phyloP scores from a whole-genome alignment of 2,329 filamentous ascomycete genomes.

The Aspergillus hiratsukae region DNA sequence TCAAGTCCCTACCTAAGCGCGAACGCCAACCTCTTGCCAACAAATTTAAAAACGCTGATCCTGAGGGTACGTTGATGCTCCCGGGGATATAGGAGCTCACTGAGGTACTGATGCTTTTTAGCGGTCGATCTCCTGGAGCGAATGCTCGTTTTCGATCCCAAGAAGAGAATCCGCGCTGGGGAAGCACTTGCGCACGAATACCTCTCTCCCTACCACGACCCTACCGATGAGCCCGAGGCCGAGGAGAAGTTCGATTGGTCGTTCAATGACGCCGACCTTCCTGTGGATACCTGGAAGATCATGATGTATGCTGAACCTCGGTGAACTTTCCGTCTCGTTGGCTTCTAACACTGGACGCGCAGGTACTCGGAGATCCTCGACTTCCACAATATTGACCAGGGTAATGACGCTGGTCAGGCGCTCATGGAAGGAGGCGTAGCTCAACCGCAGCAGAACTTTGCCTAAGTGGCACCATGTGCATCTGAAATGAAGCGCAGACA shows the following conservation, averaged over 20 bases:
- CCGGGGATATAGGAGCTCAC: neutral
- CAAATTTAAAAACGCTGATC: constrained; percentile 95
- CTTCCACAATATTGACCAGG: constrained; percentile 84
- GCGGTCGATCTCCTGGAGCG: constrained; percentile 90
- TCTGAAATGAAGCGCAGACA: constrained; percentile 9
- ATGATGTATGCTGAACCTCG: constrained; percentile 73
- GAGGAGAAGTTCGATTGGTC: constrained; percentile 99
- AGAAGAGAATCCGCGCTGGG: constrained; percentile 83
- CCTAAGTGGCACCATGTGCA: constrained; percentile 13
- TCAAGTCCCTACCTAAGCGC: constrained; percentile 92
- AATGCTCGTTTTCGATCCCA: constrained; percentile 99
- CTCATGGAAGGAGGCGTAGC: constrained; percentile 23
- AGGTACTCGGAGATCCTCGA: constrained; percentile 99
- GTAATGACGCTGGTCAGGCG: constrained; percentile 29
- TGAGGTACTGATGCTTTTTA: constrained; percentile 31
- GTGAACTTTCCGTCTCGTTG: neutral
- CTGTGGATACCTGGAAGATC: constrained; percentile 99
- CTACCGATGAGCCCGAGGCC: constrained; percentile 89
- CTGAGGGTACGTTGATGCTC: constrained; percentile 57
- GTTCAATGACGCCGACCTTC: constrained; percentile 95
- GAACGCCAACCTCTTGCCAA: constrained; percentile 79
- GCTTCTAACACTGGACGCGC: constrained; percentile 3
- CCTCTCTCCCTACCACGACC: constrained; percentile 93
- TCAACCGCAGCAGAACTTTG: constrained; percentile 23
- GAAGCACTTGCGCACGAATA: constrained; percentile 89